Evolutionary conservation across 2,329 filamentous ascomycete genomes (phyloP), one percentile per base, ranked within the genome.

Genomic region (Nigrospora osmanthi): DNA sequence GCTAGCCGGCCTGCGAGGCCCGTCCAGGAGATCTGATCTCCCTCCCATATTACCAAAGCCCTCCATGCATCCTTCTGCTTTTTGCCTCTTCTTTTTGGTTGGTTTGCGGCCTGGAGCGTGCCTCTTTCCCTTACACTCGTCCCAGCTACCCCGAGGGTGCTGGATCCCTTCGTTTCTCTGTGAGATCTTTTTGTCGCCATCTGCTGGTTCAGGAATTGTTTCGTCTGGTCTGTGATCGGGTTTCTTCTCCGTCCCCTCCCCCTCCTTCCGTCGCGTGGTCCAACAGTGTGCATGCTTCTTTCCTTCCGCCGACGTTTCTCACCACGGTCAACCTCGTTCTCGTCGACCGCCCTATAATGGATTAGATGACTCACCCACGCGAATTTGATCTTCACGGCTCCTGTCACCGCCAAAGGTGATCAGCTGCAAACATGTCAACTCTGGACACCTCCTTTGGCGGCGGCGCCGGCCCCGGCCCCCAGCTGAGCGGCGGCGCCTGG

Each of bases 301-400:
- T 51, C 52, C 53, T 46, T 58, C 52, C 45, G 40, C 47, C 48
- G 5, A 10, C 23, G 23, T 46, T 48, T 48, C 53, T 49, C 53
- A 7, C 42, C 28, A 37, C 35, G 17, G 33, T 33, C 33, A 34
- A 23, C 13, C 19, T 31, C 42, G 23, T 11, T 13, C 13, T 28
- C 17, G 16, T 4, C 37, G 23, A 44, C 30, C 43, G 34, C 35
- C 48, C 37, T 46, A 43, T 53, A 60, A 57, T 59, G 57, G 61
- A 55, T 60, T 71, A 66, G 65, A 72, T 71, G 68, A 68, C 58
- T 69, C 56, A 66, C 62, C 60, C 49, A 48, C 42, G 51, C 47
- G 46, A 49, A 36, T 45, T 16, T 12, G 15, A 35, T 11, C 40
- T 49, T 49, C 43, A 50, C 57, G 57, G 57, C 54, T 50, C 38